These are phyloP conservation scores for Prasinococcaceae sp. DNA, from an alignment of 139 green algal genomes.

Conservation along the genomic window DNA sequence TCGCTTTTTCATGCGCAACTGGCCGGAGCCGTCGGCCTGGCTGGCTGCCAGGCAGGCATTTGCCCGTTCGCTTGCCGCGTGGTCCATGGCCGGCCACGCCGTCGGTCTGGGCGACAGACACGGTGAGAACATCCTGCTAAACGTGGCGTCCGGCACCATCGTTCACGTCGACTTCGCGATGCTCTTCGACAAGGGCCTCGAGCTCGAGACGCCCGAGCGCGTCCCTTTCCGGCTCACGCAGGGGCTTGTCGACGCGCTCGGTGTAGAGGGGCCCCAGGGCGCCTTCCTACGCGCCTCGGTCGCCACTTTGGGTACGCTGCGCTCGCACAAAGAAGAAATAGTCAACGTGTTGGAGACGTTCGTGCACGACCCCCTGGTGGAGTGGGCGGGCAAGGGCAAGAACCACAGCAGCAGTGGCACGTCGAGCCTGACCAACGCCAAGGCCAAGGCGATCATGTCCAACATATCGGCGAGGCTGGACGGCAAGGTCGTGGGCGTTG, in stretches of 20 bases:
- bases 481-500: constrained; percentile 67
- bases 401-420: background rate
- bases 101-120: constrained; percentile 52
- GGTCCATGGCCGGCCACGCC: constrained; percentile 44
- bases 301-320: constrained; percentile 68
- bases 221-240: constrained; percentile 95
- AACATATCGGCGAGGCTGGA: constrained; percentile 27
- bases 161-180: constrained; percentile 91
- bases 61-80: constrained; percentile 55
- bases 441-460: constrained; percentile 20
- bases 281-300: constrained; percentile 65
- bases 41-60: constrained; percentile 57
- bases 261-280: constrained; percentile 76
- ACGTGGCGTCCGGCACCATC: constrained; percentile 32
- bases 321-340: constrained; percentile 57
- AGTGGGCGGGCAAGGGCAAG: constrained; percentile 48
- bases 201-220: constrained; percentile 69
- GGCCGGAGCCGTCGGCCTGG: constrained; percentile 71
- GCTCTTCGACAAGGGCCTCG: constrained; percentile 46
- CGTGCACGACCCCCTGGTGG: constrained; percentile 89
- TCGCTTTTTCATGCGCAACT: constrained; percentile 56
- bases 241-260: constrained; percentile 77
- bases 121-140: constrained; percentile 95
- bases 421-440: background rate
- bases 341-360: constrained; percentile 89